Evolutionary conservation across 306 rosid genomes (phyloP).

Genomic region (Acmispon strigosus): DNA sequence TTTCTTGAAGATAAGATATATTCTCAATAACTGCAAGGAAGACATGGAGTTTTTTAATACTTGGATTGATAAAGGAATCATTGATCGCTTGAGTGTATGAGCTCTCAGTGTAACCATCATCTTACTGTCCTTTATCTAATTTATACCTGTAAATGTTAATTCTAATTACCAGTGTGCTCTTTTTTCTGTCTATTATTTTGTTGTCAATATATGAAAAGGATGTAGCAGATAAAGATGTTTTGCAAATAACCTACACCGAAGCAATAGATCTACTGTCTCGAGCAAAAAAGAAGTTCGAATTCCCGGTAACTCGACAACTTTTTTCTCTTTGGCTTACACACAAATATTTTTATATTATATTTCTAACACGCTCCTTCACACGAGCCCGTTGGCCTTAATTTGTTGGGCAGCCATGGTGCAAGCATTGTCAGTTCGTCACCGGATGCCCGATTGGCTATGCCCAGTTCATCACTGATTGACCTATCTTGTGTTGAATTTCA

Average conservation of each 20-base stretch:
- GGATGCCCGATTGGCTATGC: no score
- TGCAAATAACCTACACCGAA: constrained; percentile 85
- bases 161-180: neutral
- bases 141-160: neutral
- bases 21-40: constrained; percentile 90
- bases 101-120: constrained; percentile 40
- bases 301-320: constrained; percentile 48
- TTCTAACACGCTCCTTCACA: no score
- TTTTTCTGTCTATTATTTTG: constrained; percentile 4
- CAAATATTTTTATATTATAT: no score
- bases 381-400: no score
- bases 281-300: constrained; percentile 89
- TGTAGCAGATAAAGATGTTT: constrained; percentile 66
- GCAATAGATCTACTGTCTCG: constrained; percentile 73
- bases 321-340: neutral
- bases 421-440: no score
- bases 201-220: constrained; percentile 44
- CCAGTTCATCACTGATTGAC: no score
- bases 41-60: constrained; percentile 93
- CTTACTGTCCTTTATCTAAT: constrained; percentile 14
- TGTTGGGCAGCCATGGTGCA: no score
- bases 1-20: constrained; percentile 58
- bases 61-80: constrained; percentile 91
- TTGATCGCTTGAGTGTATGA: constrained; percentile 86
- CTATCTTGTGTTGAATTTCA: no score